Evolutionary conservation across 768 basidiomycete species (phyloP), one percentile per base, ranked within the genome.

Genomic region (Xerocomellus amylosporus): DNA sequence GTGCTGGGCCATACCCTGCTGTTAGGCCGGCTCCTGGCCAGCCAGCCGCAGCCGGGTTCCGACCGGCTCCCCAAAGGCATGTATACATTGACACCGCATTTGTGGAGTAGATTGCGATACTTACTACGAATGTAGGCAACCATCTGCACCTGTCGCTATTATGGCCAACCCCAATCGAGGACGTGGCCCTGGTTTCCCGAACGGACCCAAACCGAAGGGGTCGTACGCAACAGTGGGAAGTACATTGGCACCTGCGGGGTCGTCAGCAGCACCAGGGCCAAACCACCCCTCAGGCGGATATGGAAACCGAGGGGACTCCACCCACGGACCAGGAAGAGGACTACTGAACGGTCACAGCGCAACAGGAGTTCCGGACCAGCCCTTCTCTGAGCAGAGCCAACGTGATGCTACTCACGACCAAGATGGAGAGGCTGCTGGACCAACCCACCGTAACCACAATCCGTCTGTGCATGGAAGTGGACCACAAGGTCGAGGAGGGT

Each of bases 91-190:
- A 36, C 10, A 38, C 22, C 24, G 13, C 14, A 3, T n/a, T 15
- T n/a, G 13, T 43, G 8, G 2, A 28, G 20, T 38, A 24, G 17
- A 52, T 15, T 28, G 5, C 8, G 20, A 36, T 36, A 13, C 39
- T 55, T 20, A 55, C 43, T 56, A 39, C 15, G 17, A 19, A 52
- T 19, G 15, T 36, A 68, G 67, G 50, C 64, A 66, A 58, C 48
- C 71, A 2, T 76, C 80, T 7, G 77, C 69, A 1, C 79, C 80
- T 4, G 76, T 90, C 15, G 79, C 82, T 33, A 91, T 92, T 51
- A 88, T 91, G 86, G 69, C 80, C 14, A 92, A 93, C 63, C 90
- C 90, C 0, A 85, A 87, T 56, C 70, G 75, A 37, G 75, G 72
- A 10, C 76, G 74, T 31, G 67, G 68, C 6, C 2, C 34, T 44